Evolutionary conservation across 345 rosid species (phyloP).

Genomic region (Capsella bursapastoris): DNA sequence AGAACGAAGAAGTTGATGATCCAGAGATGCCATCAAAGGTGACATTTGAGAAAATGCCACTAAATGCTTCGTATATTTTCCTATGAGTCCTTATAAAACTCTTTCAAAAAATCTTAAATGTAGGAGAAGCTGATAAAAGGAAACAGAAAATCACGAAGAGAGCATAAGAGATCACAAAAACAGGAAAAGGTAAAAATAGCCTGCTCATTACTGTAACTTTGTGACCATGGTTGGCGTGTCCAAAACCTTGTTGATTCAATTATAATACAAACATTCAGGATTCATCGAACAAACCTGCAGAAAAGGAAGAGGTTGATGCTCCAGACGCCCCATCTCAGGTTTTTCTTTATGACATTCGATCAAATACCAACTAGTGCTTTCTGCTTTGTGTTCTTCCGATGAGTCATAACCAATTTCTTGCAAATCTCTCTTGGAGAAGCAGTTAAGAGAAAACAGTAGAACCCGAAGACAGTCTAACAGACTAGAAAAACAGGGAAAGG

Average conservation of each 20-base stretch:
- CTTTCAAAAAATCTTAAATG: constrained; percentile 4
- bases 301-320: neutral
- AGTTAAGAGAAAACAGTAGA: constrained; percentile 34
- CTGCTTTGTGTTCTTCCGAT: constrained; percentile 13
- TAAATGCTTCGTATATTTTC: constrained; percentile 15
- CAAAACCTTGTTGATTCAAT: constrained; percentile 18
- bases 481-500: constrained; percentile 37
- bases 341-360: constrained; percentile 12
- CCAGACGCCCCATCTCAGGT: constrained; percentile 31
- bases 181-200: constrained; percentile 36
- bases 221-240: constrained; percentile 24
- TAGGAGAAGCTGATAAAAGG: constrained; percentile 32
- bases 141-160: constrained; percentile 29
- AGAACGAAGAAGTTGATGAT: constrained; percentile 2
- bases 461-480: constrained; percentile 27
- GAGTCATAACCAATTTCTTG: constrained; percentile 16
- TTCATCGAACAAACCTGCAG: constrained; percentile 19
- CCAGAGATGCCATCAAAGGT: constrained; percentile 28
- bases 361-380: constrained; percentile 1
- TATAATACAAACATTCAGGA: constrained; percentile 25
- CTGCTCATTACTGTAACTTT: constrained; percentile 4
- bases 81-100: neutral
- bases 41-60: neutral
- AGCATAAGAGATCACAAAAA: constrained; percentile 16
- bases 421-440: constrained; percentile 30